Base-by-base conservation (phyloP, 2,329 filamentous ascomycete species). In the Neonectria hederae region DNA sequence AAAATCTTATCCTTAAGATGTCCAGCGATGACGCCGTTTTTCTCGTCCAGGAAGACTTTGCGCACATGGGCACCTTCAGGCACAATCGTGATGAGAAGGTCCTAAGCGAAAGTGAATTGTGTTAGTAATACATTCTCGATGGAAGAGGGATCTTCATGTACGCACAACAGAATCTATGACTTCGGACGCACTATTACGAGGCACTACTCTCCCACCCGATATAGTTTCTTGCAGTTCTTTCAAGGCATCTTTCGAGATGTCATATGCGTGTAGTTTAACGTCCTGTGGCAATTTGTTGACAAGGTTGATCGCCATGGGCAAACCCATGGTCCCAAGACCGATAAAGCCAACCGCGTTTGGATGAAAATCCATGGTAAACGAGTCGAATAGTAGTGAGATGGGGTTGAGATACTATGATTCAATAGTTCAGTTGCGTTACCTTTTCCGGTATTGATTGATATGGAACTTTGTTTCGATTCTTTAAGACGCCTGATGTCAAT, bases 71-170 rank as follows among this genome's bases (percentile, higher is more conserved):
- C 22, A 8, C 60, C 60, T 38, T 60, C 52, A 21, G 63, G 63
- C 8, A 66, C 21, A 46, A 66, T 66, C 9, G 63, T 66, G 30
- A 66, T 46, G 14, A 66, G 22, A 22, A 63, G 45, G 4, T 63
- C 46, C 63, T 66, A 38, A 9, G 4, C 5, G 10, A 8, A 19
- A n/a, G 2, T 30, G 19, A 24, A 21, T 7, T 19, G n/a, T 14
- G 21, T 32, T n/a, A 17, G 26, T 28, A 6, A 24, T 24, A 26
- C 13, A 22, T 45, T 9, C 22, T 42, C 2, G 40, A 24, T n/a
- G 10, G 5, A 38, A 38, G 17, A 30, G 7, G 21, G 8, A 22
- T n/a, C 17, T 43, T 49, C 22, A 19, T 11, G 4, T 22, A 45
- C 43, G 5, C 21, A 45, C 43, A 24, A 45, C 43, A 7, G 5